Evolutionary conservation across 768 basidiomycete genomes (phyloP), one percentile per base, ranked within the genome.

Genomic region (Lactifluus echinatus): DNA sequence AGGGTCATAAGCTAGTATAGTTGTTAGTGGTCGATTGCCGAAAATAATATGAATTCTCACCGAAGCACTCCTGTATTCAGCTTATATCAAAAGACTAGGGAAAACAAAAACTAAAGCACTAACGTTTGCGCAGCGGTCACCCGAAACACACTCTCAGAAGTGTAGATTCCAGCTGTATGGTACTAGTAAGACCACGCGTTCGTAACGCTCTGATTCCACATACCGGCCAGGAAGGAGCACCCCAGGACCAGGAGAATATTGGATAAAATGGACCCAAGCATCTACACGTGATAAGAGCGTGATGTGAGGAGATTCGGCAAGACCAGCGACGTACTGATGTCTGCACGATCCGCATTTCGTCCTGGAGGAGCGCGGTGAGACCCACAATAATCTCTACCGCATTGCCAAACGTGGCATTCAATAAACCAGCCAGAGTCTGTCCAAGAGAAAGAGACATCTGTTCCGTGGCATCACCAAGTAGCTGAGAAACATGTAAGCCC

Each of bases 371-470:
- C 31, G 93, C 93, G 50, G 89, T 87, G 59, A 95, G 73, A 40
- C 90, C 92, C 36, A 94, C 89, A 61, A 93, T 93, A 49, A 93
- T 88, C 69, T 93, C 91, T 44, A 92, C 87, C 8, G 87, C 87
- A 66, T 88, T 89, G 29, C 85, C 86, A 60, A 88, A 88, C 1
- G 87, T 81, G 8, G 90, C 93, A 64, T 94, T 94, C 52, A 94
- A 74, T 4, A 95, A 74, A 26, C 91, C 92, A 39, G 91, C 89
- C 31, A 93, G 73, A 1, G 91, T 93, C 65, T 92, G 82, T 4
- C 92, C 92, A 46, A 94, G 74, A 64, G 81, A 82, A 47, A 83
- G 68, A 1, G 86, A 85, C 75, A 89, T 76, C 69, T 89, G 87
- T 50, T 92, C 88, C 0, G 89, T 92, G 0, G 88, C 83, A 53